phyloP scores from a whole-genome alignment of 2,329 filamentous ascomycete genomes.

The Lachnellula subtilissima region DNA sequence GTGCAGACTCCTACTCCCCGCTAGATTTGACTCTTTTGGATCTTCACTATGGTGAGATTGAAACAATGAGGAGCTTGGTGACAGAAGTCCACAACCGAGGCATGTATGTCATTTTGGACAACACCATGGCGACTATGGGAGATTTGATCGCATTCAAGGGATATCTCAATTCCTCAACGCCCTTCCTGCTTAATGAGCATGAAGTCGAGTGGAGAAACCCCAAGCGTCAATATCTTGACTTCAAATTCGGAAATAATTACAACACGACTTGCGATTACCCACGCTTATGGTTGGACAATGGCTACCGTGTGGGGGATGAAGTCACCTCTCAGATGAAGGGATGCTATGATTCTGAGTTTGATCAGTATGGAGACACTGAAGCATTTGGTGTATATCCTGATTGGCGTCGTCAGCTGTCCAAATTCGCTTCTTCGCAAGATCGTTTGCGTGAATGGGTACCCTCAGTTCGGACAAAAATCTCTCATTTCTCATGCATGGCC shows the following conservation, averaged over 20 bases:
- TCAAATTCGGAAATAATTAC: constrained; percentile 44
- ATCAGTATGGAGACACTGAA: constrained; percentile 49
- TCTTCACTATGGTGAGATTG: constrained; percentile 55
- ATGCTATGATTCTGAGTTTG: constrained; percentile 60
- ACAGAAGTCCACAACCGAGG: constrained; percentile 54
- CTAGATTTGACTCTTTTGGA: constrained; percentile 60
- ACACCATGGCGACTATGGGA: constrained; percentile 61
- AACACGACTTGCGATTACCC: constrained; percentile 56
- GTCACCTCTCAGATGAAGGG: constrained; percentile 45
- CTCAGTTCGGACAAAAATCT: constrained; percentile 50
- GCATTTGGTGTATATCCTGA: constrained; percentile 60
- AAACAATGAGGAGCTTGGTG: constrained; percentile 52
- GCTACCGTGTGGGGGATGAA: constrained; percentile 35
- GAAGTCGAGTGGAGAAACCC: constrained; percentile 50
- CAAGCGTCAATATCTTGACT: constrained; percentile 52
- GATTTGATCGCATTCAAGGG: constrained; percentile 60
- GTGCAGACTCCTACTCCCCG: constrained; percentile 54
- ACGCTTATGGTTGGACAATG: constrained; percentile 56
- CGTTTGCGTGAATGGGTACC: constrained; percentile 60
- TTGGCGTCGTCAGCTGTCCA: constrained; percentile 59
- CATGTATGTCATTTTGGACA: constrained; percentile 64
- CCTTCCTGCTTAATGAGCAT: constrained; percentile 49
- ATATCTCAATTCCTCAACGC: constrained; percentile 53
- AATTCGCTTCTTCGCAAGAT: constrained; percentile 64
- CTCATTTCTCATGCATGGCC: constrained; percentile 57